Evolutionary conservation across 2,329 filamentous ascomycete genomes (phyloP), one percentile per base, ranked within the genome.

Genomic region (Fusarium agapanthi): DNA sequence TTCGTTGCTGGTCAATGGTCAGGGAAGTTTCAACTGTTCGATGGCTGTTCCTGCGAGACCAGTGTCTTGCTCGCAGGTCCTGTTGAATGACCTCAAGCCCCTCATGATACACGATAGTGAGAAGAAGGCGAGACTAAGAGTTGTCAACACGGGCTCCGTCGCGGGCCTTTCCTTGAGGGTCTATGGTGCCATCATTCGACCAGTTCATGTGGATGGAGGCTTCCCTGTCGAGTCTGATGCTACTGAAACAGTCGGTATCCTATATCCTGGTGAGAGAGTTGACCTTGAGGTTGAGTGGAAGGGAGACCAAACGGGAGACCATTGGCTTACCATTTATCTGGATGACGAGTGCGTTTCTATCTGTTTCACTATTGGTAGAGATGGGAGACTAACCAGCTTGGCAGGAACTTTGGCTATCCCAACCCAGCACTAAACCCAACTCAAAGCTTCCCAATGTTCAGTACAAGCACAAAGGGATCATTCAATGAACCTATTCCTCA

Each of bases 241-340:
- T 5, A 6, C 22, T 3, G 12, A 53, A 9, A 12, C 8, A 0
- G 18, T 28, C 4, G 54, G 65, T 6, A 48, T 54, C 3, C 15
- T 67, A 0, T 67, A 67, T 14, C 65, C 62, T 24, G 65, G 54
- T 16, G 38, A 67, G 2, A 24, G 65, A 16, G 65, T 61, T 1
- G 65, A 67, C 22, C 3, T 67, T 3, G 35, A 35, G 0, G 30
- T 67, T 3, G 12, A 38, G 8, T 61, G 65, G 62, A 22, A 35
- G 3, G 3, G 2, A 3, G 0, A 13, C 6, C 3, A 12, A 0
- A 0, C 2, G 3, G 1, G 14, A 10, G 12, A 14, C 5, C 2
- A 0, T 10, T 43, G 18, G 24, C 18, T 67, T 8, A 35, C 30
- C 1, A 4, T 67, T 7, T 34, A 47, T 4, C 37, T 67, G 40